Conservation (phyloP, 2,329 filamentous ascomycete genomes). For the Diaporthe destruens region DNA sequence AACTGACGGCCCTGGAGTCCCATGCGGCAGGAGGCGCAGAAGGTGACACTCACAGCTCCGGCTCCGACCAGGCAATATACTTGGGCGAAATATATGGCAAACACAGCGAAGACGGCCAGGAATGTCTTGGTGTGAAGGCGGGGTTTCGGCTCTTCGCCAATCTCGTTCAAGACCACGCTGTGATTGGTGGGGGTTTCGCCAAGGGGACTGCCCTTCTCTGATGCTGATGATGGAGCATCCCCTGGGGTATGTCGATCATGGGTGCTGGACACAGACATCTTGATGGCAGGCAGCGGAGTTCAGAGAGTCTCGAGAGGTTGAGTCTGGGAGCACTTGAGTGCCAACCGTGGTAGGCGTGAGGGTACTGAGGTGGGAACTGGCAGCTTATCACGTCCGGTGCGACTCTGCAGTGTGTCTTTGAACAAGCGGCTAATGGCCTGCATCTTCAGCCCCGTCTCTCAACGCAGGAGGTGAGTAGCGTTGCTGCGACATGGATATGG, state of each 20-base stretch:
- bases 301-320: neutral
- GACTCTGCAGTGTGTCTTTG: neutral
- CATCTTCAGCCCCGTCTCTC: neutral
- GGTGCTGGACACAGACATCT: constrained; percentile 5
- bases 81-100: constrained; percentile 54
- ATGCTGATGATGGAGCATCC: constrained; percentile 16
- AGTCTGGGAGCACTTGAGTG: neutral
- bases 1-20: neutral
- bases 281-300: neutral
- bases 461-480: neutral
- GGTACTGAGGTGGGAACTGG: neutral
- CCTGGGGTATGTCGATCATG: neutral
- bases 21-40: neutral
- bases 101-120: constrained; percentile 51
- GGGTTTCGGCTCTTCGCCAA: constrained; percentile 42
- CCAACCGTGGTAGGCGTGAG: neutral
- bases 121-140: constrained; percentile 52
- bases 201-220: constrained; percentile 5
- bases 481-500: constrained; percentile 16
- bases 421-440: neutral
- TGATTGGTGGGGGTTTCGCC: neutral
- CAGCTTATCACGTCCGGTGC: constrained; percentile 17
- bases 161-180: neutral
- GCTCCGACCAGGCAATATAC: constrained; percentile 52
- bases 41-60: constrained; percentile 49